These are phyloP conservation scores for Arthonia radiata DNA, from an alignment of 495 filamentous ascomycete genomes.

Conservation along the genomic window DNA sequence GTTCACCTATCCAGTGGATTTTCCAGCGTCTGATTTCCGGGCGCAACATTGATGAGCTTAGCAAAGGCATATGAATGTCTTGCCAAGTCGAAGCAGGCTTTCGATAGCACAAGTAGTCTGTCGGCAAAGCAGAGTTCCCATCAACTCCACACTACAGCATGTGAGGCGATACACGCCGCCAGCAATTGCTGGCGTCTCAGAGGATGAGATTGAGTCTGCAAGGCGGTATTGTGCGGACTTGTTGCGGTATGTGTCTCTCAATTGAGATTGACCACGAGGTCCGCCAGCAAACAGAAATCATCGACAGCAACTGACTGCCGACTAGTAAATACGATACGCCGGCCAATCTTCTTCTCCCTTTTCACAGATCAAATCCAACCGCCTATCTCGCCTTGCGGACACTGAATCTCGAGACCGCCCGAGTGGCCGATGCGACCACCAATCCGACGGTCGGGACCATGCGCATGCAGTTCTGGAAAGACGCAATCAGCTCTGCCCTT, in stretches of 20 bases:
- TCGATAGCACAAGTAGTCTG: no score
- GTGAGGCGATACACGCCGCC: slow-evolving; percentile 3
- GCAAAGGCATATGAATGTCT: no score
- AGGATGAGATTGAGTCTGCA: slow-evolving; percentile 24
- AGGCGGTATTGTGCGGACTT: slow-evolving; percentile 30
- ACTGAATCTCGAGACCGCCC: slow-evolving; percentile 73
- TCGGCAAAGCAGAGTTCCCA: no score
- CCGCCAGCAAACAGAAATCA: no score
- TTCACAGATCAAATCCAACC: slow-evolving; percentile 40
- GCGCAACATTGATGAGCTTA: no score
- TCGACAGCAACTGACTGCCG: slow-evolving; percentile 4
- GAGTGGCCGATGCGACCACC: slow-evolving; percentile 67
- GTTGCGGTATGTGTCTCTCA: slow-evolving; percentile 21
- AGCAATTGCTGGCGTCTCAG: slow-evolving; percentile 9
- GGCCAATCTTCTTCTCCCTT: slow-evolving; percentile 62
- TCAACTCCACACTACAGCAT: background rate
- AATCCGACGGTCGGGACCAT: slow-evolving; percentile 57
- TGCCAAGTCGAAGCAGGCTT: no score
- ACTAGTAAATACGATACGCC: slow-evolving; percentile 59
- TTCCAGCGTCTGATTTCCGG: no score
- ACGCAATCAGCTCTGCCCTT: slow-evolving; percentile 49
- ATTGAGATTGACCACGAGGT: no score
- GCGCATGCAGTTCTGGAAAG: slow-evolving; percentile 88
- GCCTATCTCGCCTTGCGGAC: slow-evolving; percentile 80
- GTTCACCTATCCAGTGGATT: no score